phyloP scores from a whole-genome alignment of 78 protist genomes.

The Ministeria vibrans region DNA sequence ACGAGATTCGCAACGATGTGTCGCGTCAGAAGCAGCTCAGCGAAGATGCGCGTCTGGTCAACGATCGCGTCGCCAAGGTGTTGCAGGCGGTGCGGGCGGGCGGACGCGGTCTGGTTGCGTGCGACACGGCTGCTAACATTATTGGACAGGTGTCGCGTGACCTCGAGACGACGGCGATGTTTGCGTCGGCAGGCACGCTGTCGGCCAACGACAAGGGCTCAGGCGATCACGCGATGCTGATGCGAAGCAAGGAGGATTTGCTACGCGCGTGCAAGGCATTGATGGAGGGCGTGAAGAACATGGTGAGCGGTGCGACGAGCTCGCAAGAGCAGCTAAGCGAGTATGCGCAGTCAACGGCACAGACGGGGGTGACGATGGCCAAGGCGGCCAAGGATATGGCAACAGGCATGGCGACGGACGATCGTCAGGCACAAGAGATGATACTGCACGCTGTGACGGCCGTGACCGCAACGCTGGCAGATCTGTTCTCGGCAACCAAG shows the following conservation, averaged over 20 bases:
- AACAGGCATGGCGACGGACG: not conserved
- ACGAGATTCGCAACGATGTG: not conserved
- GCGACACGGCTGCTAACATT: not conserved
- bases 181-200: conserved; percentile 22
- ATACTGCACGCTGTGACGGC: not conserved
- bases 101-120: conserved; percentile 1
- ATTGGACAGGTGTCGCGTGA: not conserved
- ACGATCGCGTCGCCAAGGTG: not conserved
- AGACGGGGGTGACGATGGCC: not conserved
- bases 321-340: not conserved
- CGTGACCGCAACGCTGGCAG: not conserved
- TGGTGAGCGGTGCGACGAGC: not conserved
- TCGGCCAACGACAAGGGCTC: not conserved
- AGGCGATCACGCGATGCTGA: not conserved
- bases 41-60: not conserved
- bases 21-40: not conserved
- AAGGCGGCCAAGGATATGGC: not conserved
- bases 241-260: not conserved
- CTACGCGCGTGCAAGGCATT: not conserved
- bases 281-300: not conserved
- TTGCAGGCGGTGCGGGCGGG: not conserved
- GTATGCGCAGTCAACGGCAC: not conserved
- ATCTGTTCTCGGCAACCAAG: conserved; percentile 4
- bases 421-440: conserved; percentile 1
- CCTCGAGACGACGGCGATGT: conserved; percentile 21